These are phyloP conservation scores for Euphorbia pulcherrima DNA, from an alignment of 345 rosid genomes.

Conservation along the genomic window DNA sequence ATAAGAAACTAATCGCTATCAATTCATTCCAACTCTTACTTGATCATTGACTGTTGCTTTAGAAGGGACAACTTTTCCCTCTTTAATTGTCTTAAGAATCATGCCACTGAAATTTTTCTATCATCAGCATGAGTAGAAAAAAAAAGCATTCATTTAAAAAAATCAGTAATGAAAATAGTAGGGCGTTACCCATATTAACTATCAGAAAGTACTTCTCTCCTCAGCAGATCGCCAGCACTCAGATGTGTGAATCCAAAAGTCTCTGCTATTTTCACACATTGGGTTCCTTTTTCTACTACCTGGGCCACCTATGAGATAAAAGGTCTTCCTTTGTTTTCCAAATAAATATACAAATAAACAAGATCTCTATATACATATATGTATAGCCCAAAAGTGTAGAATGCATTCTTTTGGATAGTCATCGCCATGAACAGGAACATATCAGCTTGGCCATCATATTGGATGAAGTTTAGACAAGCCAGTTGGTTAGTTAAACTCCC, in stretches of 20 bases:
- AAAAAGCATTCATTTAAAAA: not conserved
- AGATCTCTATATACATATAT: not conserved
- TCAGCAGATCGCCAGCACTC: conserved; percentile 33
- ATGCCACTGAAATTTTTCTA: conserved; percentile 18
- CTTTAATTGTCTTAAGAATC: conserved; percentile 26
- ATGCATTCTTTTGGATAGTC: not conserved
- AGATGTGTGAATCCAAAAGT: conserved; percentile 30
- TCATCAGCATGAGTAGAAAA: not conserved
- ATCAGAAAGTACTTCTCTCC: conserved; percentile 24
- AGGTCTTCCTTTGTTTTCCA: not conserved
- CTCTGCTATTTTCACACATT: conserved; percentile 26
- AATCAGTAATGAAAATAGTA: not conserved
- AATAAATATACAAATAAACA: not conserved
- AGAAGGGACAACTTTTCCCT: conserved; percentile 32
- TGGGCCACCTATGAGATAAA: conserved; percentile 25
- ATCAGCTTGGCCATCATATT: not conserved
- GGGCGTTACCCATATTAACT: conserved; percentile 22
- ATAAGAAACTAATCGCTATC: conserved; percentile 22
- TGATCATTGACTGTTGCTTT: conserved; percentile 30
- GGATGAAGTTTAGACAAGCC: not conserved
- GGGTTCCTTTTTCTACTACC: conserved; percentile 39
- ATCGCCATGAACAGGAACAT: not conserved
- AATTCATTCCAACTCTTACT: conserved; percentile 24
- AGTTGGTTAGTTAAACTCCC: not conserved
- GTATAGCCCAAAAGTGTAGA: not conserved